Percentiles rank a stretch among this genome's conserved stretches.
Evolutionary conservation across 495 filamentous ascomycete species (phyloP).

Genomic region (Neurospora discreta): DNA sequence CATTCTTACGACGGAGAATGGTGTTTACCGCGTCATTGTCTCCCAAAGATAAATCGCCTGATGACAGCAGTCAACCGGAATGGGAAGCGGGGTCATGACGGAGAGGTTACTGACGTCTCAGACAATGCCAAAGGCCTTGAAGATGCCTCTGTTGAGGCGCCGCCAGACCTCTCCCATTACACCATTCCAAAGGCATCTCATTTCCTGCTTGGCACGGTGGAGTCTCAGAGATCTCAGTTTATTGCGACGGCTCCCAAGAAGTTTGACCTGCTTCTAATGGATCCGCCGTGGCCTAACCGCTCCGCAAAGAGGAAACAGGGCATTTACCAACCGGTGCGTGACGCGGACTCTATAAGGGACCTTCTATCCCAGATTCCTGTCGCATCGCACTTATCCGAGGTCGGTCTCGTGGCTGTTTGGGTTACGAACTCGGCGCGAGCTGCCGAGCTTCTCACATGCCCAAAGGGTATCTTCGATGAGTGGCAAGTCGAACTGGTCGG

Average conservation of each 20-base stretch:
- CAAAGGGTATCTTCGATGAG: slow-evolving; percentile 40
- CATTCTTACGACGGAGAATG: slow-evolving; percentile 29
- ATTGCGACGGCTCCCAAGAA: slow-evolving; percentile 16
- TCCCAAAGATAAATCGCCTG: neutral
- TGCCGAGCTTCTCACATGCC: slow-evolving; percentile 42
- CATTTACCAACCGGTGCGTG: slow-evolving; percentile 45
- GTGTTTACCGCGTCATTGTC: slow-evolving; percentile 29
- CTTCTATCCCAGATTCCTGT: slow-evolving; percentile 45
- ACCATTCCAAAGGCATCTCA: slow-evolving; percentile 23
- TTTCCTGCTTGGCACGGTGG: slow-evolving; percentile 31
- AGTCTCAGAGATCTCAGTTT: slow-evolving; percentile 21
- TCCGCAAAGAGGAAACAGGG: slow-evolving; percentile 61
- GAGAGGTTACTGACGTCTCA: slow-evolving; percentile 32
- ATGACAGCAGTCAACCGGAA: neutral
- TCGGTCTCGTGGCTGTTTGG: slow-evolving; percentile 67
- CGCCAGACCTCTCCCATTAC: neutral
- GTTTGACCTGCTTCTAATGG: slow-evolving; percentile 75
- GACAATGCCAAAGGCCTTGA: slow-evolving; percentile 34
- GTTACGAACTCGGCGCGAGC: slow-evolving; percentile 68
- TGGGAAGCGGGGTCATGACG: slow-evolving; percentile 8
- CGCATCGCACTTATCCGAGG: slow-evolving; percentile 39
- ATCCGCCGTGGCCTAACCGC: slow-evolving; percentile 92
- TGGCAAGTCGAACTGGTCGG: slow-evolving; percentile 58
- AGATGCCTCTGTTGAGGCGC: slow-evolving; percentile 5
- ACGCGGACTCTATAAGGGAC: slow-evolving; percentile 21